Base-by-base conservation (phyloP, 306 rosid genomes). In the Coriaria nepalensis region DNA sequence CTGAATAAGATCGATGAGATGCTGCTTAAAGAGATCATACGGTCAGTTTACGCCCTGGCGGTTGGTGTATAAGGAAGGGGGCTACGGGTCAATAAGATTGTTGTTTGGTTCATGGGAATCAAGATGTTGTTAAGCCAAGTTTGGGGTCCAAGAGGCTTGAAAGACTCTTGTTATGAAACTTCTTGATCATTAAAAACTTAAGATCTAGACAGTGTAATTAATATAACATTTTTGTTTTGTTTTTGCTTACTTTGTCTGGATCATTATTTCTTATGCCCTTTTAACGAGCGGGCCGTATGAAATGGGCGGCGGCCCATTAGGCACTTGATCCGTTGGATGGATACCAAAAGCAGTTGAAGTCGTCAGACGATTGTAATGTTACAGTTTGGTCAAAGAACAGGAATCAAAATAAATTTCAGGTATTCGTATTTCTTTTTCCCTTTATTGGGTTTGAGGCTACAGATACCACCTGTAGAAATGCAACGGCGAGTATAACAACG, bases 151-250 rank as follows among this genome's bases (percentile, higher is more conserved):
- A 69, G 77, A 80, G 81, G 47, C 75, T 90, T 6, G 92, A 90
- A 62, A 77, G 70, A 66, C 78, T 90, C 46, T 20, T 90, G n/a
- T 60, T 84, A n/a, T n/a, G 56, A 75, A 71, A 51, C 76, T 84
- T 45, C 69, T 90, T 20, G 82, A 90, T 71, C 65, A 74, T 62
- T 62, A 82, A 79, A 61, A 67, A 71, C 72, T 81, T 90, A 66
- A 77, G 97, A 65, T 71, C 76, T 0, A 90, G 76, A 61, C 94
- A 84, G 60, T 90, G 97, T 71, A 77, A n/a, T n/a, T n/a, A n/a
- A n/a, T n/a, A n/a, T n/a, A n/a, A n/a, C n/a, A n/a, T n/a, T n/a
- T n/a, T n/a, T n/a, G n/a, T n/a, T n/a, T n/a, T n/a, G n/a, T n/a
- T n/a, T n/a, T n/a, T n/a, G n/a, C n/a, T n/a, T n/a, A n/a, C n/a